These are phyloP conservation scores for Euphorbia pulcherrima DNA, from an alignment of 345 rosid genomes.

Conservation along the genomic window DNA sequence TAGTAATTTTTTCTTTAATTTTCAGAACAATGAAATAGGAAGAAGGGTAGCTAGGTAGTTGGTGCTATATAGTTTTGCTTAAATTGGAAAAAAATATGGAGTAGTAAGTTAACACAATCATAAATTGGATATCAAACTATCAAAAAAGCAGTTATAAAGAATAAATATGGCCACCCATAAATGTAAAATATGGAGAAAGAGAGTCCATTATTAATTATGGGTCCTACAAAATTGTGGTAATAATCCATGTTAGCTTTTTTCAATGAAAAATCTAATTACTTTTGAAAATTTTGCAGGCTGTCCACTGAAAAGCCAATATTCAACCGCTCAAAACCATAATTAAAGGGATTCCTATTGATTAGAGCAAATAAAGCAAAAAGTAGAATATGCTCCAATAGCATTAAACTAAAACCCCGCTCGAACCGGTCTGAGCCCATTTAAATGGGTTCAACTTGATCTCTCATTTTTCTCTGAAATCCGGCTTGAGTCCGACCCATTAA, in stretches of 20 bases:
- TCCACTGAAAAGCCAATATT: not conserved
- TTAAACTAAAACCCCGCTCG: no score
- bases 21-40: no score
- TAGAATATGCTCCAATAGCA: no score
- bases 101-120: not conserved
- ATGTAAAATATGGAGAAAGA: no score
- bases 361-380: no score
- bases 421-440: no score
- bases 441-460: no score
- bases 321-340: not conserved
- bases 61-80: not conserved
- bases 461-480: no score
- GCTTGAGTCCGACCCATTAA: no score
- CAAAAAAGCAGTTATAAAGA: not conserved
- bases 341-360: not conserved
- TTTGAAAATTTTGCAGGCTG: slow-evolving; percentile 2
- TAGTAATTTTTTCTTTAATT: no score
- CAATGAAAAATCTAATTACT: not conserved
- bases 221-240: not conserved
- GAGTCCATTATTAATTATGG: no score
- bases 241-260: not conserved
- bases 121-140: not conserved
- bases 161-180: no score
- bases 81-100: not conserved
- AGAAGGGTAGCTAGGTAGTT: not conserved